Evolutionary conservation across 371 early-diverging fungal species (phyloP), one percentile per base, ranked within the genome.

Genomic region (Mucor indicus): DNA sequence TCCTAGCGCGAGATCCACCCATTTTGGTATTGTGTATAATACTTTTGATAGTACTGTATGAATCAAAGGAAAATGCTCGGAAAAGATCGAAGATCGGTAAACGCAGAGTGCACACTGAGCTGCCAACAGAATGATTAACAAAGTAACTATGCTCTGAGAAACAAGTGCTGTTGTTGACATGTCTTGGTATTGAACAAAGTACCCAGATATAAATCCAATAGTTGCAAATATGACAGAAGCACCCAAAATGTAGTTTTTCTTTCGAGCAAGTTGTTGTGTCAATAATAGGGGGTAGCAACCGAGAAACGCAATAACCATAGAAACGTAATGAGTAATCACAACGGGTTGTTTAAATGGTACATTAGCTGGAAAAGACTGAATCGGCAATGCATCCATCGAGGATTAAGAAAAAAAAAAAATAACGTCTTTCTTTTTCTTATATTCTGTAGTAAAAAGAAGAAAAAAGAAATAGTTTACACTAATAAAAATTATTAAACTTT

Each of bases 341-440:
- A 59, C 44, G 5, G 74, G 59, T 51, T 73, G 70, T 44, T 57
- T 64, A 21, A 73, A 60, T 33, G 67, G 70, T 21, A 60, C 63
- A 62, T 69, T 51, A 36, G 50, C 46, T 46, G 74, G 58, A 47
- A 73, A 73, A 51, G 73, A 48, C 44, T 55, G 60, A 27, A 59
- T 57, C 47, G 55, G 38, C 32, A 24, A 16, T 9, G 49, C 27
- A 58, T 66, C 64, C 67, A 70, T 66, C 37, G n/a, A n/a, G n/a
- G n/a, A n/a, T n/a, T n/a, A n/a, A n/a, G n/a, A n/a, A n/a, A n/a
- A n/a, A n/a, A n/a, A n/a, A n/a, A n/a, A n/a, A n/a, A n/a, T n/a
- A n/a, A n/a, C n/a, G n/a, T n/a, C n/a, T 36, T 50, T 32, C 7
- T 25, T 17, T 56, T 40, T 48, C 17, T 48, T 31, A 17, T n/a